Percentiles rank a stretch among this genome's conserved stretches.
These are phyloP conservation scores for Ceratocystis albifundus DNA, from an alignment of 2,329 filamentous ascomycete genomes.

Conservation along the genomic window DNA sequence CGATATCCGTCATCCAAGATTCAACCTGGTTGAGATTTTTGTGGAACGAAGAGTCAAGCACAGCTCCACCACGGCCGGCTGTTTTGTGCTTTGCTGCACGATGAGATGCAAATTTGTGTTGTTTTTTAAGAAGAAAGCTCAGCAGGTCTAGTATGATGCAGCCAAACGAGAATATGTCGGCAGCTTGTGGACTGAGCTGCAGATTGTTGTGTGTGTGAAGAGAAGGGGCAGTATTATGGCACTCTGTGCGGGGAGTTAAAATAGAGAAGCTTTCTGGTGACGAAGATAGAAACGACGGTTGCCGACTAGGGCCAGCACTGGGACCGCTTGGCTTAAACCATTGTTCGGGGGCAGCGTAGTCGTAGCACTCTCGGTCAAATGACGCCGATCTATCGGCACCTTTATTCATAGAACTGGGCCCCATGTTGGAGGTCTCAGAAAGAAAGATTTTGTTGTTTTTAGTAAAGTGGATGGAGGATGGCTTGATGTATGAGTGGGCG, in stretches of 20 bases:
- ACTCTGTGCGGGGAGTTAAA: constrained; percentile 25
- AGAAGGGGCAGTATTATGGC: constrained; percentile 29
- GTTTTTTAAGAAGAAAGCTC: constrained; percentile 56
- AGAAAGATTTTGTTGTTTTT: constrained; percentile 55
- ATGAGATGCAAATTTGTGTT: constrained; percentile 53
- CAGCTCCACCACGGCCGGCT: constrained; percentile 46
- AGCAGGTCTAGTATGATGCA: constrained; percentile 63
- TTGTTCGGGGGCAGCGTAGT: constrained; percentile 61
- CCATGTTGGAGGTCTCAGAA: constrained; percentile 47
- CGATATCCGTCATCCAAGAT: constrained; percentile 52
- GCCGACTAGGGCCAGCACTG: constrained; percentile 28
- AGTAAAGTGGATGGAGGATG: constrained; percentile 58
- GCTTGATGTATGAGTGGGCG: constrained; percentile 57
- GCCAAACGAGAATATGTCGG: constrained; percentile 62
- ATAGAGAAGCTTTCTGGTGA: constrained; percentile 34
- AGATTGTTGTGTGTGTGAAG: constrained; percentile 34
- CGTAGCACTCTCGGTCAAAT: constrained; percentile 58
- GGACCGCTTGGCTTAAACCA: constrained; percentile 38
- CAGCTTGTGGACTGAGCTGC: constrained; percentile 43
- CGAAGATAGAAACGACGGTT: constrained; percentile 27
- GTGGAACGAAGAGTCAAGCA: constrained; percentile 61
- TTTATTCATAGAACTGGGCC: constrained; percentile 34
- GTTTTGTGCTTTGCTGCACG: constrained; percentile 54
- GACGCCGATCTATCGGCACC: constrained; percentile 35
- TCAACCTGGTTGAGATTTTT: constrained; percentile 57